Evolutionary conservation across 1,284 basidiomycete species (phyloP), one percentile per base, ranked within the genome.

Genomic region (Sphaerobolus stellatus): DNA sequence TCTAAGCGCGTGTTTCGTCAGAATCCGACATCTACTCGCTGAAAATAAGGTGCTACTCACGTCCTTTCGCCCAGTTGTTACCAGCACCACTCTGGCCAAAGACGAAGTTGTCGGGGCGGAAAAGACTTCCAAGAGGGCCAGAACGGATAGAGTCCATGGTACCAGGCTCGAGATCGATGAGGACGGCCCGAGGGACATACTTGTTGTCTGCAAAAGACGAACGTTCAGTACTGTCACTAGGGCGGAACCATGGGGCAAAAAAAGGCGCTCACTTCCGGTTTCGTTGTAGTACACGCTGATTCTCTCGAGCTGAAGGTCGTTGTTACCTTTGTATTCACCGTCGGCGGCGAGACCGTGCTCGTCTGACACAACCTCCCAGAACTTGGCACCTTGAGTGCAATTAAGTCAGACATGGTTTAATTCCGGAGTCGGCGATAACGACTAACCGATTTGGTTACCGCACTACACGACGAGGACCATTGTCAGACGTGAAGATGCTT

Each of bases 361-460:
- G 73, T 98, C 94, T 58, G 93, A 95, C 70, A 98, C 86, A 66
- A 93, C 94, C 75, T 90, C 94, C 95, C 94, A 98, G 87, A 98
- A 98, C 78, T 97, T 97, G 81, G 92, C 90, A 88, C 90, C 90
- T 90, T 60, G 25, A 62, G 52, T 54, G 34, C 50, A 25, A 27
- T 52, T 28, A 48, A 49, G 27, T 52, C 54, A 28, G 29, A 56
- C 53, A 57, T 57, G 49, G 20, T 54, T 59, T 51, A 50, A 54
- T 56, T 64, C 27, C 43, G 44, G 27, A 48, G 52, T 14, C 5
- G 16, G 14, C 16, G 31, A 45, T 46, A 44, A 54, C 51, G 59
- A 65, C 81, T 60, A 66, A 92, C 92, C 92, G 70, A 96, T 95
- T 80, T 96, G 93, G 90, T 96, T 96, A 83, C 94, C 94, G 73